phyloP scores from a whole-genome alignment of 306 rosid species.

The Vigna reflexopilosa region DNA sequence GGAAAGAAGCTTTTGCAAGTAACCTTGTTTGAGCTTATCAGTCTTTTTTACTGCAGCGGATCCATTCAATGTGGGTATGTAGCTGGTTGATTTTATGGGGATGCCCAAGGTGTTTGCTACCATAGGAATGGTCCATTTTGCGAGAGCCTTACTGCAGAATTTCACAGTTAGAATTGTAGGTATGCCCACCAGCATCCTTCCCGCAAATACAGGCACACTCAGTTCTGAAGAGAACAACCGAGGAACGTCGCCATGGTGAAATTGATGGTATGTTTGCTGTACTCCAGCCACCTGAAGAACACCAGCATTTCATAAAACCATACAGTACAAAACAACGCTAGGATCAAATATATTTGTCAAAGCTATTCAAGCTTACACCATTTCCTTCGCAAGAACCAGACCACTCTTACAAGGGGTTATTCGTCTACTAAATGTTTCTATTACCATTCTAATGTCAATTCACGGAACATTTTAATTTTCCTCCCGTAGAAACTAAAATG shows the following conservation, averaged over 20 bases:
- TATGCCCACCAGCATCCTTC: conserved; percentile 84
- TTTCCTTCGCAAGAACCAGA: neutral
- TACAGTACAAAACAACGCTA: neutral
- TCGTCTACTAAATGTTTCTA: neutral
- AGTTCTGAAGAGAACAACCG: conserved; percentile 69
- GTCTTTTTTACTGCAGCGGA: conserved; percentile 52
- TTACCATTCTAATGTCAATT: neutral
- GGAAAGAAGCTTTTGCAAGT: conserved; percentile 63
- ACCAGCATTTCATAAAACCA: neutral
- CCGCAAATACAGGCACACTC: conserved; percentile 58
- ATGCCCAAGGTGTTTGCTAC: conserved; percentile 81
- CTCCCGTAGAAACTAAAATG: neutral
- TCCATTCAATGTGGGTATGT: conserved; percentile 66
- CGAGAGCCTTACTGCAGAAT: conserved; percentile 90
- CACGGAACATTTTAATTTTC: neutral
- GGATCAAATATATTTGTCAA: neutral
- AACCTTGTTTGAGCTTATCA: conserved; percentile 58
- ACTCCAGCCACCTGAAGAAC: conserved; percentile 79
- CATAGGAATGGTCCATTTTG: conserved; percentile 88
- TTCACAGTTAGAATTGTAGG: conserved; percentile 85
- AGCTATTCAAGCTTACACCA: neutral
- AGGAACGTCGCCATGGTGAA: conserved; percentile 78
- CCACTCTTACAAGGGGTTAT: neutral
- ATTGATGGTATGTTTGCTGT: conserved; percentile 93
- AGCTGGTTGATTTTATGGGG: conserved; percentile 78